Evolutionary conservation across 2,329 filamentous ascomycete species (phyloP).

Genomic region (Venturia carpophila): DNA sequence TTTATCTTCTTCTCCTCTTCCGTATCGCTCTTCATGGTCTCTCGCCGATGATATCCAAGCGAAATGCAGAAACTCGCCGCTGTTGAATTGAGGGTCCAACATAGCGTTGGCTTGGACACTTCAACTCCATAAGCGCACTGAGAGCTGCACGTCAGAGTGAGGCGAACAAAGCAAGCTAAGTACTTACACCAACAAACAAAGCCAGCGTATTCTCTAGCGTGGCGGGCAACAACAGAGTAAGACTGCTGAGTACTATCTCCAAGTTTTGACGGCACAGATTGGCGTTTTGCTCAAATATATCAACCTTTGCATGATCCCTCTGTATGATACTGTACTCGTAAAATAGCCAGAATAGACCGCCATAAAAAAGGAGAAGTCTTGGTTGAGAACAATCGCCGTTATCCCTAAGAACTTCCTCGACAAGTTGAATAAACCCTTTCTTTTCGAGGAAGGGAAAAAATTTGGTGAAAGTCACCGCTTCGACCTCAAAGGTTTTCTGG

Average conservation of each 20-base stretch:
- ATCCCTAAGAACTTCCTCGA: slow-evolving; percentile 38
- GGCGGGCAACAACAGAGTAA: slow-evolving; percentile 29
- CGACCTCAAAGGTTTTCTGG: neutral
- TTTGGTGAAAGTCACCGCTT: slow-evolving; percentile 12
- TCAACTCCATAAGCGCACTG: slow-evolving; percentile 28
- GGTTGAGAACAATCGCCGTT: slow-evolving; percentile 36
- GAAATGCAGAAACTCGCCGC: slow-evolving; percentile 27
- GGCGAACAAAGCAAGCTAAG: neutral
- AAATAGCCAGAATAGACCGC: slow-evolving; percentile 34
- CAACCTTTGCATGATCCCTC: neutral
- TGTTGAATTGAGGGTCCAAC: slow-evolving; percentile 28
- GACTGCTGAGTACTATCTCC: slow-evolving; percentile 31
- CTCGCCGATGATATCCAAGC: slow-evolving; percentile 31
- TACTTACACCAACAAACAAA: slow-evolving; percentile 26
- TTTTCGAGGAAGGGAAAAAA: slow-evolving; percentile 24
- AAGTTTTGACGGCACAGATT: slow-evolving; percentile 38
- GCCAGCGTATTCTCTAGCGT: slow-evolving; percentile 32
- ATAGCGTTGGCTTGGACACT: slow-evolving; percentile 30
- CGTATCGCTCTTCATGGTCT: slow-evolving; percentile 29
- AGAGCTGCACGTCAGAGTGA: neutral
- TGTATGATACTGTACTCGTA: slow-evolving; percentile 26
- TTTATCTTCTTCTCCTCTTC: slow-evolving; percentile 6
- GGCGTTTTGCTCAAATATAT: slow-evolving; percentile 28
- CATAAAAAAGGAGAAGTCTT: slow-evolving; percentile 34
- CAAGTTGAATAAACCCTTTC: slow-evolving; percentile 32